Conservation (phyloP, 805 yeast genomes). For the Yamadazyma nakazawae region DNA sequence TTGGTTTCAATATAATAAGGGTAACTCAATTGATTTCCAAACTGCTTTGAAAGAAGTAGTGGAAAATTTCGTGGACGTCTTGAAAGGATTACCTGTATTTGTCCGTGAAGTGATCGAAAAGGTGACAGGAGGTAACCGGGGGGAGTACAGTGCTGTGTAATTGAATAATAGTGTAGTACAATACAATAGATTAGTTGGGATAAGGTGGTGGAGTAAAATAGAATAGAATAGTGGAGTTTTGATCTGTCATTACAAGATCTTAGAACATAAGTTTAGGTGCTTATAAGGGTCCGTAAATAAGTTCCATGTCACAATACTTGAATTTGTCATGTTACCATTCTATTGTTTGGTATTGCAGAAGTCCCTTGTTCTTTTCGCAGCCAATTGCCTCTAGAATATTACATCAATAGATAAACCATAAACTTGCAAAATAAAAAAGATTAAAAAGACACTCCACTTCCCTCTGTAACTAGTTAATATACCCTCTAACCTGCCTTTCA, state of each 20-base stretch:
- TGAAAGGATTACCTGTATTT: conserved; percentile 62
- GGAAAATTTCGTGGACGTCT: conserved; percentile 60
- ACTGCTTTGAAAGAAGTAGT: conserved; percentile 71
- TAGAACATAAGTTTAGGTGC: too few species aligned
- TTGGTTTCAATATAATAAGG: conserved; percentile 70
- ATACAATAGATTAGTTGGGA: neutral
- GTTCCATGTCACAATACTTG: too few species aligned
- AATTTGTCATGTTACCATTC: neutral
- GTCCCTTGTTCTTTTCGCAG: neutral
- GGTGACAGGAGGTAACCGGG: conserved; percentile 65
- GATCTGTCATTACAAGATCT: neutral
- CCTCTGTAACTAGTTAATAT: too few species aligned
- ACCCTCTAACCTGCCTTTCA: neutral
- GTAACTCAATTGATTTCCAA: conserved; percentile 67
- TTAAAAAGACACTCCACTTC: too few species aligned
- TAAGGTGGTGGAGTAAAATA: neutral
- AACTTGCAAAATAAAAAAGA: too few species aligned
- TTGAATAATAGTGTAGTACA: neutral
- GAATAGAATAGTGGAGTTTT: neutral
- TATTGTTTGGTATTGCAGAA: neutral
- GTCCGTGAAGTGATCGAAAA: conserved; percentile 63
- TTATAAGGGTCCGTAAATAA: too few species aligned
- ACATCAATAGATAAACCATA: too few species aligned
- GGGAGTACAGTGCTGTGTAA: conserved; percentile 91
- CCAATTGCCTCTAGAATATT: neutral